Evolutionary conservation across 2,329 filamentous ascomycete species (phyloP).

Genomic region (Cladobotryum protrusum): DNA sequence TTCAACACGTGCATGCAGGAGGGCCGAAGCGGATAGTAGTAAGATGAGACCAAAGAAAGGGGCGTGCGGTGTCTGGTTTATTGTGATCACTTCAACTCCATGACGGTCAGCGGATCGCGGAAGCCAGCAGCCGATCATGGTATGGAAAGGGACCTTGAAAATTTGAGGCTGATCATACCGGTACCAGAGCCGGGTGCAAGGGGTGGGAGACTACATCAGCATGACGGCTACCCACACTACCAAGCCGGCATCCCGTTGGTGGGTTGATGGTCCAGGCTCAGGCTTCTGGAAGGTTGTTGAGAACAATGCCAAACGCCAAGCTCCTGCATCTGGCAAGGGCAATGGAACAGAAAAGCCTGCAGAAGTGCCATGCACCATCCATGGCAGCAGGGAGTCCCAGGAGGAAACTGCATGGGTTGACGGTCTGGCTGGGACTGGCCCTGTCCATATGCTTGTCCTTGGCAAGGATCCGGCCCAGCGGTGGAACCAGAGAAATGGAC

Average conservation of each 20-base stretch:
- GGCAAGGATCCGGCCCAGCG: conserved; percentile 6
- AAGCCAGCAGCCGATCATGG: conserved; percentile 13
- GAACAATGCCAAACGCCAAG: conserved; percentile 5
- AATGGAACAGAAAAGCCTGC: too few species aligned
- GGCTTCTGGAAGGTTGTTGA: conserved; percentile 10
- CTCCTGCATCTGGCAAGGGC: neutral
- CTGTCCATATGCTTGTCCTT: conserved; percentile 4
- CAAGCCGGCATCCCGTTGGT: neutral
- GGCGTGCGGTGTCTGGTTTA: neutral
- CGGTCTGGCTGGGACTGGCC: conserved; percentile 2
- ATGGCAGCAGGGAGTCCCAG: neutral
- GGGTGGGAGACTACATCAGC: neutral
- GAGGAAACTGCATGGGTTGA: neutral
- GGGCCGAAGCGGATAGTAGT: neutral
- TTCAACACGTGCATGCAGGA: neutral
- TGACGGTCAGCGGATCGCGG: conserved; percentile 9
- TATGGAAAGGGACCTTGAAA: neutral
- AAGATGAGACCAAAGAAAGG: neutral
- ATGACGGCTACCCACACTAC: neutral
- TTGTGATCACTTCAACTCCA: neutral
- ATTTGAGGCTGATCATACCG: conserved; percentile 6
- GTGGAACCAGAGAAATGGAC: neutral
- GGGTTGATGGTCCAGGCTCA: conserved; percentile 6
- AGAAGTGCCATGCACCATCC: neutral
- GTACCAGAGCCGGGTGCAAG: conserved; percentile 4